Evolutionary conservation across 2,329 filamentous ascomycete genomes (phyloP), one percentile per base, ranked within the genome.

Genomic region (Fulvia fulva): DNA sequence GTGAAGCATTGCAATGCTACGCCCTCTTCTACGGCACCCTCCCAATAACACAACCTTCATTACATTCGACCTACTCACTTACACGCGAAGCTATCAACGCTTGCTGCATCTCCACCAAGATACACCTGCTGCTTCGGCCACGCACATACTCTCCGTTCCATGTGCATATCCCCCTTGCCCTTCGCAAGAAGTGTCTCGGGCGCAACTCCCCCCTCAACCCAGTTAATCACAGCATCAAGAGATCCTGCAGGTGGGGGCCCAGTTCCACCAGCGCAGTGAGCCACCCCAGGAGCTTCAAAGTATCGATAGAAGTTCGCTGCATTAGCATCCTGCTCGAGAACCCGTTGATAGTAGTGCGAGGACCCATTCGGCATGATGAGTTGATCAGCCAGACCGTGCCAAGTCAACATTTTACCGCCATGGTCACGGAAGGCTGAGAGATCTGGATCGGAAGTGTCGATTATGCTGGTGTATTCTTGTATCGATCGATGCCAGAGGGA

Each of bases 381-480:
- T 21, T 71, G 58, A 58, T 78, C 75, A 2, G 68, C 70, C 6
- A 75, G 59, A 0, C 77, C 77, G 53, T 79, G 76, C 71, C 73
- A 79, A 1, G 70, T 73, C 16, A 80, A 69, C 64, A 80, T 70
- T 59, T 79, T 80, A 1, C 71, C 75, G 0, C 75, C 76, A 1
- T 63, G 56, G 0, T 63, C 51, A 26, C 68, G 68, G 64, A 78
- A 79, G 0, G 51, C 63, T 0, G 68, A 67, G 0, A 79, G 67
- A 58, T 78, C 71, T 1, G 75, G 71, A 45, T 76, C 67, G 21
- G 66, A 55, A 0, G 74, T 75, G 5, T 70, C 72, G 12, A 78
- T 74, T 34, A 75, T 69, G 2, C 66, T 65, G 19, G 65, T 58
- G 56, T 74, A 78, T 54, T 68, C 63, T 25, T 65, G 56, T 7